These are phyloP conservation scores for Ascochyta koolunga DNA, from an alignment of 2,329 filamentous ascomycete genomes.

Conservation along the genomic window DNA sequence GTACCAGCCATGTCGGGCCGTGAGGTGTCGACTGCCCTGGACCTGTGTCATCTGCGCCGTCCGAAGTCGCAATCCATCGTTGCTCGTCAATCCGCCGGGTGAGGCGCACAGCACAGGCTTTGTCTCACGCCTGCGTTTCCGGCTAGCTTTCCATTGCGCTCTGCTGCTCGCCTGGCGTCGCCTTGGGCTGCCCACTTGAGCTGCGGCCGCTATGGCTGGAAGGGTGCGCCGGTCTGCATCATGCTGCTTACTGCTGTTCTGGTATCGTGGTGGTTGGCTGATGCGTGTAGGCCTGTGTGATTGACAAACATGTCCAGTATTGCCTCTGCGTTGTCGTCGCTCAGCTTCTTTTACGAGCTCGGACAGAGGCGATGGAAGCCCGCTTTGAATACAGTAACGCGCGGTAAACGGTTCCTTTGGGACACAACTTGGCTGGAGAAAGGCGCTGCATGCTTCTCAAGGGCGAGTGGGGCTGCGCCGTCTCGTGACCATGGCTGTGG, in stretches of 20 bases:
- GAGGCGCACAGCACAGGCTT: too few relatives aligned
- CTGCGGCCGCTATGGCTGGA: not conserved
- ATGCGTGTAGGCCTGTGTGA: not conserved
- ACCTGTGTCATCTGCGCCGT: too few relatives aligned
- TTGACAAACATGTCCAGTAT: not conserved
- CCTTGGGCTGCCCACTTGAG: not conserved
- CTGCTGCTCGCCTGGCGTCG: not conserved
- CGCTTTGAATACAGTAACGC: not conserved
- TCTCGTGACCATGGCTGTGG: not conserved
- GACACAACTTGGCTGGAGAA: not conserved
- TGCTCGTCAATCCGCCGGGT: too few relatives aligned
- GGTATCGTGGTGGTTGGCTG: not conserved
- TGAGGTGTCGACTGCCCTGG: not conserved
- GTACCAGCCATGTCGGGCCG: not conserved
- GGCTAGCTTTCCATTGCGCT: too few relatives aligned
- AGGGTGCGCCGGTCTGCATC: not conserved
- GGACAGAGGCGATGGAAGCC: not conserved
- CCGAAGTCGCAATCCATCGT: too few relatives aligned
- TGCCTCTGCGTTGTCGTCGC: not conserved
- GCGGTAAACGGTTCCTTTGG: slow-evolving; percentile 2
- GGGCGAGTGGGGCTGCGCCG: not conserved
- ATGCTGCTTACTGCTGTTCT: not conserved
- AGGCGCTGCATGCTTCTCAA: not conserved
- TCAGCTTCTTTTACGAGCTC: not conserved
- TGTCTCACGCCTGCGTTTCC: too few relatives aligned